Conservation (phyloP, 2,329 filamentous ascomycete genomes). For the Pseudocercospora vitis region DNA sequence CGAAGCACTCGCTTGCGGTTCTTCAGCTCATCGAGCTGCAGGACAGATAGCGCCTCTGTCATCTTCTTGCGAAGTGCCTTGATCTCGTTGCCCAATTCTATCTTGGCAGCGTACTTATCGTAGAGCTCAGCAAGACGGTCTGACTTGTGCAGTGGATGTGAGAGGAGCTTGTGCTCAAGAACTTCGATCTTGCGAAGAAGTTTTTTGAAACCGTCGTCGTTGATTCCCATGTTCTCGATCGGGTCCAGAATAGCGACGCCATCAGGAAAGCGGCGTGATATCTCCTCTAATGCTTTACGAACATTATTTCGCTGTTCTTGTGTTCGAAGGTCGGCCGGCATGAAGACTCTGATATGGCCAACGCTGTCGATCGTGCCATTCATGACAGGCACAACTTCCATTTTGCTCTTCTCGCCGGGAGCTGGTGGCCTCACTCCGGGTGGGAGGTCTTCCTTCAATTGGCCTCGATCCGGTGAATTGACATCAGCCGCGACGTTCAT, state of each 20-base stretch:
- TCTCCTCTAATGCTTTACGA: slow-evolving; percentile 70
- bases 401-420: slow-evolving; percentile 64
- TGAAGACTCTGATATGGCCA: slow-evolving; percentile 77
- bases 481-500: slow-evolving; percentile 63
- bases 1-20: slow-evolving; percentile 92
- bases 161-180: slow-evolving; percentile 81
- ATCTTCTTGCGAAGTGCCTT: slow-evolving; percentile 89
- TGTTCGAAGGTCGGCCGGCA: slow-evolving; percentile 73
- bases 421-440: slow-evolving; percentile 61
- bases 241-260: slow-evolving; percentile 87
- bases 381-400: slow-evolving; percentile 83
- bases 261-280: slow-evolving; percentile 85
- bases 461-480: slow-evolving; percentile 40
- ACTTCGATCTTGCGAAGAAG: slow-evolving; percentile 93
- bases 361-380: slow-evolving; percentile 83
- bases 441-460: slow-evolving; percentile 56
- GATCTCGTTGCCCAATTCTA: slow-evolving; percentile 72
- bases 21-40: slow-evolving; percentile 94
- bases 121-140: slow-evolving; percentile 81
- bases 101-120: slow-evolving; percentile 81
- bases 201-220: slow-evolving; percentile 89
- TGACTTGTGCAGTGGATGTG: slow-evolving; percentile 89
- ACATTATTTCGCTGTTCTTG: slow-evolving; percentile 68
- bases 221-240: slow-evolving; percentile 94
- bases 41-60: slow-evolving; percentile 76